Base-by-base conservation (phyloP, 2,329 filamentous ascomycete genomes). In the Verticillium longisporum region DNA sequence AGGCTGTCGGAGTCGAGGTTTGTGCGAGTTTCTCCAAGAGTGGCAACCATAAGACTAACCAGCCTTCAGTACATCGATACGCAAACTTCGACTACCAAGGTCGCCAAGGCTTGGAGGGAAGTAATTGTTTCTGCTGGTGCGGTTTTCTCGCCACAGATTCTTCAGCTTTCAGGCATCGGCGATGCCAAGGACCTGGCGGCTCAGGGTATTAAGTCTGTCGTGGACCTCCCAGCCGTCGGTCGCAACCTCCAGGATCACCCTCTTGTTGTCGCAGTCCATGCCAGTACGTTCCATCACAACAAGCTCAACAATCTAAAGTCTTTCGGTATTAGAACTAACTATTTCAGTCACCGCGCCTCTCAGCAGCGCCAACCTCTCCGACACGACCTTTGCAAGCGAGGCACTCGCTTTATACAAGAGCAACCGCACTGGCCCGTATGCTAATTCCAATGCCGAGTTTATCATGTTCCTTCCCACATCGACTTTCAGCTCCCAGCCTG, bases 161-260 rank as follows among this genome's bases (percentile, higher is more conserved):
- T 84, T 0, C 77, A 82, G 64, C 70, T 80, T 2, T 82, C 79
- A n/a, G 81, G 81, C 1, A 74, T 84, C 7, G 81, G 81, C 0
- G 69, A 73, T 5, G 64, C 67, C 13, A 65, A 68, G 2, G 64
- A 77, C 1, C 66, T 84, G 6, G 58, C 69, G 0, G 63, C 64
- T 5, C 69, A 77, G 15, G 69, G 69, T 0, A 79, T 84, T n/a
- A 63, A 71, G 2, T 7, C 32, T 2, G 14, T 50, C 1, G 56
- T 56, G 1, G 54, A 64, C 32, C 18, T 64, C 7, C 62, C 62
- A 0, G 62, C 56, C 2, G 61, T 64, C 0, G 62, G 59, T 7
- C 58, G 53, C 7, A 64, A 63, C 45, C 61, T 64, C 9, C 62
- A 61, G 14, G 62, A 64, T 4, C 62, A 63, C 15, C 57, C 55